Percentiles rank a stretch among this genome's conserved stretches.
These are phyloP conservation scores for Cryptosporidium viatorum DNA, from an alignment of 169 alveolate species.

Conservation along the genomic window DNA sequence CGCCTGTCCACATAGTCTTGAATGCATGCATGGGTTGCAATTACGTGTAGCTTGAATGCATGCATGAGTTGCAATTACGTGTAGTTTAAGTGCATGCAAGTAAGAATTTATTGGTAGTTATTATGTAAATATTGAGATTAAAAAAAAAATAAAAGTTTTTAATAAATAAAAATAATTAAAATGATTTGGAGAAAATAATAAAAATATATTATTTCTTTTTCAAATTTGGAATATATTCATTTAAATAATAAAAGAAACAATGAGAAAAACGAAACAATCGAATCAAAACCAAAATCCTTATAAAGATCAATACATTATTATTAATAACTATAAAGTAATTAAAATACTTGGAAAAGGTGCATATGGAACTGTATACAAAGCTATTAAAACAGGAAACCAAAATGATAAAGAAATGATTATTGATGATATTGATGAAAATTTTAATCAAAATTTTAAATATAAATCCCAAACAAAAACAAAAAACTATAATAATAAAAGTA, in stretches of 20 bases:
- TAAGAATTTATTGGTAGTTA: not conserved
- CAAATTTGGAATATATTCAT: not conserved
- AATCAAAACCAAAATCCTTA: not conserved
- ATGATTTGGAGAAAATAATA: not conserved
- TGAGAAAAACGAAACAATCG: not conserved
- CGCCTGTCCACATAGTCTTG: not conserved
- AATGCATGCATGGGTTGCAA: constrained; percentile 31
- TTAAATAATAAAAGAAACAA: not conserved
- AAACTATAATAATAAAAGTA: not conserved
- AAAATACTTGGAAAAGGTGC: constrained; percentile 74
- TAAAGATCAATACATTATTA: not conserved
- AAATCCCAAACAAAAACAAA: not conserved
- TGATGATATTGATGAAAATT: not conserved
- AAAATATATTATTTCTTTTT: not conserved
- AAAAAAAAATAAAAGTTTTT: not conserved
- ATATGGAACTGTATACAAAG: constrained; percentile 61
- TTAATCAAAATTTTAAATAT: not conserved
- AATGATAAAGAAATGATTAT: not conserved
- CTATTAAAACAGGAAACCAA: constrained; percentile 3
- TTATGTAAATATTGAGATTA: not conserved
- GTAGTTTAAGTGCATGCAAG: not conserved
- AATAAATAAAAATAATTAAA: not conserved
- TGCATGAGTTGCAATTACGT: constrained; percentile 30
- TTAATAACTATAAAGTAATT: constrained; percentile 32
- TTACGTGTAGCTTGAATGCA: not conserved